Evolutionary conservation across 106 monocot species (phyloP), one percentile per base, ranked within the genome.

Genomic region (Apostasia ramifera): DNA sequence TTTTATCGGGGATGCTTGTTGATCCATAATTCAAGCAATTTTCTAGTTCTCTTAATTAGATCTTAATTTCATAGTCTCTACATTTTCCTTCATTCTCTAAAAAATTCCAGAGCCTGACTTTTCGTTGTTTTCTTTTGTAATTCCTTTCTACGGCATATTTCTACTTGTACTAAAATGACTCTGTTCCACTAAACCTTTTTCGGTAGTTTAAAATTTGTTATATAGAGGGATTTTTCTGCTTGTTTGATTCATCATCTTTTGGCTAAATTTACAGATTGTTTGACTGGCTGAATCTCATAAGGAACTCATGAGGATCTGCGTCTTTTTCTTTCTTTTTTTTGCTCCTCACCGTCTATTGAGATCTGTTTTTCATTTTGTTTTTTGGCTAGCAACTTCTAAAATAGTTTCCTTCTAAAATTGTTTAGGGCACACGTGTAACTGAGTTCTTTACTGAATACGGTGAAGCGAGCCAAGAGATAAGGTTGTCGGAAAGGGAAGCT

Each of bases 361-460:
- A 1, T n/a, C 11, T 1, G 45, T 48, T 50, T 49, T 2, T 8
- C 11, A n/a, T 61, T 10, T 52, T 61, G 2, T 71, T 45, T 26
- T 52, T 45, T 59, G 2, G 8, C 51, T 5, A 10, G 13, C 4
- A 45, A 40, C 51, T 71, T 61, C 13, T 58, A 70, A 47, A 70
- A 47, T 3, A 37, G 7, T 12, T 13, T 43, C 8, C 10, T 5
- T 69, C 45, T 15, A 5, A 8, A 39, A 41, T 46, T 9, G 39
- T 53, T 61, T 4, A 86, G 86, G 79, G 8, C 53, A 74, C 71
- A 45, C 63, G 60, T 61, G 88, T 88, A 48, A 37, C 67, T 1
- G 88, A 92, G 40, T 92, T 92, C 69, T 92, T 92, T 73, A 92
- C 92, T 1, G 92, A 92, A 44, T 92, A 85, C 43, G 88, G 92